Conservation (phyloP, 192 early-diverging fungal genomes). For the Coemansia sp. region DNA sequence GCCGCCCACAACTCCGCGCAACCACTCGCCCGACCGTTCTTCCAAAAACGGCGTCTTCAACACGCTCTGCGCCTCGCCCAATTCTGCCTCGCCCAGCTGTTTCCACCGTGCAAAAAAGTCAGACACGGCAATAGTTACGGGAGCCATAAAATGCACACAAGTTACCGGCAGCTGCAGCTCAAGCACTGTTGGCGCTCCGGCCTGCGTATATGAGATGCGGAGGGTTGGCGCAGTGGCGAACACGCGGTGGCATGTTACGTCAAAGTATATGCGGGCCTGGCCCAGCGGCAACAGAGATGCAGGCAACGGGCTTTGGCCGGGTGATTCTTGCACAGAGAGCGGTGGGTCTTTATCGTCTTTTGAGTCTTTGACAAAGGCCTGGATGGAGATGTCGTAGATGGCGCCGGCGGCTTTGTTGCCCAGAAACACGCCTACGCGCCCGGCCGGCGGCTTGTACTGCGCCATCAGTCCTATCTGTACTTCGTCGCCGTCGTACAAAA, state of each 20-base stretch:
- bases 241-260: constrained; percentile 70
- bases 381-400: constrained; percentile 64
- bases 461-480: constrained; percentile 90
- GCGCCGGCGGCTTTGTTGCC: constrained; percentile 81
- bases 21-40: constrained; percentile 55
- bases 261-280: constrained; percentile 62
- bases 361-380: constrained; percentile 54
- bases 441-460: constrained; percentile 88
- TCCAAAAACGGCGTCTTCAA: constrained; percentile 34
- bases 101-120: constrained; percentile 94
- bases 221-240: constrained; percentile 64
- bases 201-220: constrained; percentile 66
- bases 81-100: constrained; percentile 83
- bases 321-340: constrained; percentile 56
- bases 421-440: constrained; percentile 87
- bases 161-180: constrained; percentile 78
- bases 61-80: constrained; percentile 69
- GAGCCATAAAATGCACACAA: constrained; percentile 84
- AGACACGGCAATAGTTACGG: constrained; percentile 66
- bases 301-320: constrained; percentile 62
- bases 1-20: constrained; percentile 62
- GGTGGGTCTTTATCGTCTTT: constrained; percentile 28
- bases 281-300: constrained; percentile 73
- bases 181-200: constrained; percentile 52
- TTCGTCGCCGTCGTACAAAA: constrained; percentile 86